Evolutionary conservation across 352 stramenopile species (phyloP), one percentile per base, ranked within the genome.

Genomic region (Phytopythium vexans): DNA sequence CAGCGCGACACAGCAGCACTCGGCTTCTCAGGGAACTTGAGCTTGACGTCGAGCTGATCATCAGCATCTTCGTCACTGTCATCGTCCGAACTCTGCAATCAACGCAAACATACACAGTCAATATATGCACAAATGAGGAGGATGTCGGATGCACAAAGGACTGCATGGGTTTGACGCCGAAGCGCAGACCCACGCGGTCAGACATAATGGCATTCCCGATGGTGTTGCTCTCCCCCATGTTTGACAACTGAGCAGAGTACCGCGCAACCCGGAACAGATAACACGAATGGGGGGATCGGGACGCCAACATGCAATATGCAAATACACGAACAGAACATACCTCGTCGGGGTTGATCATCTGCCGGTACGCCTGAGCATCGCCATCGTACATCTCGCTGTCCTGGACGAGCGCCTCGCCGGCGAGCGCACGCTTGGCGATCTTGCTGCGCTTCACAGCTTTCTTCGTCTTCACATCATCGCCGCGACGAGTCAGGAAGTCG

Each of bases 201-300:
- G 83, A 95, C 86, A 95, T 92, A 63, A 85, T 73, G 66, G 69
- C 76, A 73, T 68, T 85, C 78, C 72, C 21, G 21, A 27, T 27
- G 21, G 21, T 27, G 16, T 86, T 71, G 36, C 5, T 95, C 51
- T 95, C 52, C 86, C 86, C 86, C 82, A 91, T 87, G 66, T 82
- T 95, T 92, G 86, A 95, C 86, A 95, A 95, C 86, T 95, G 86
- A 82, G 77, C 84, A 58, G 59, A 90, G 83, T 93, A 95, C 82
- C 70, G 74, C 78, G 46, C 69, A 66, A 92, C 84, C 75, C 84
- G 68, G 82, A 92, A 92, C 84, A 94, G 82, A 94, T 90, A 94
- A 94, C 84, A 94, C 84, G 81, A 80, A 89, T 88, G 80, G 84
- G 84, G 84, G 66, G 62, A 14, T 46, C 55, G 21, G 21, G 21